Evolutionary conservation across 805 yeast genomes (phyloP), one percentile per base, ranked within the genome.

Genomic region (Tetrapisispora phaffii): DNA sequence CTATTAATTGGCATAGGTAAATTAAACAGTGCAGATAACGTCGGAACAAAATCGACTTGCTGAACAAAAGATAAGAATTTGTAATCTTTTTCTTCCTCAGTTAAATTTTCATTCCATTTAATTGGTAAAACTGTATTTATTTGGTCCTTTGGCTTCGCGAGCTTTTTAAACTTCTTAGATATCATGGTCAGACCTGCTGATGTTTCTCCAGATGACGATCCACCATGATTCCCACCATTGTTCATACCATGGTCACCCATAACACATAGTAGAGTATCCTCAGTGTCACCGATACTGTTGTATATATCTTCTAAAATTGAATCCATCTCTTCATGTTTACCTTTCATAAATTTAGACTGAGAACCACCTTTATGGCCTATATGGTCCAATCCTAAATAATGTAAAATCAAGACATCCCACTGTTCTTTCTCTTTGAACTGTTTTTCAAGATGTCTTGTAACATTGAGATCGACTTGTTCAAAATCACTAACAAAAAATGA

Each of bases 351-450:
- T 0, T 75, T 65, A 10, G 96, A 86, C 6, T 67, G 55, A 0
- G 98, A 90, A 0, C 99, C 99, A 38, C 95, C 94, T 60, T 88
- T 90, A 62, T 93, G 99, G 1, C 99, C 99, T 55, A 93, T 93
- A 60, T 93, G 99, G 60, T 93, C 99, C 24, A 93, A 69, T 0
- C 99, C 99, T 17, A 93, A 67, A 56, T 90, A 93, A 61, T 93
- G 99, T 33, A 93, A 67, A 34, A 93, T 82, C 49, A 93, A 67
- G 5, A 80, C 82, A 59, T 93, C 96, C 97, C 97, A 93, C 10
- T 59, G 56, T 1, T 64, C 57, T 10, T 53, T 44, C 35, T 53
- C 52, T 12, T 62, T 55, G 23, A 90, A 61, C 51, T 86, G 85
- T 6, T 59, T 52, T 34, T 76, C 80, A 26, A 93, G 61, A 62